Evolutionary conservation across 345 rosid genomes (phyloP), one percentile per base, ranked within the genome.

Genomic region (Kandelia obovata): DNA sequence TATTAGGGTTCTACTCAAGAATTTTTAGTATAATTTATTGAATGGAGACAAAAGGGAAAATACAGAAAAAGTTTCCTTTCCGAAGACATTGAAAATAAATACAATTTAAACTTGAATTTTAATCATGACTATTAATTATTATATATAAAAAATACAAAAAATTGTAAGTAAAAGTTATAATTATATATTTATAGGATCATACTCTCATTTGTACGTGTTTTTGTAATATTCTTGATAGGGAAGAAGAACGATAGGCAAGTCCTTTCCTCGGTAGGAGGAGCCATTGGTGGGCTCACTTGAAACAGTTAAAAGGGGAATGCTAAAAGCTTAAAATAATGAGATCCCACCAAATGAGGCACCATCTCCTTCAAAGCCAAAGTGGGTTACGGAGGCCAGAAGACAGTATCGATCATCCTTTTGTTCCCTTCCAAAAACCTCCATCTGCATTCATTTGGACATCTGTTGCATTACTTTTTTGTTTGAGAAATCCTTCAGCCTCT

Each of bases 361-460:
- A 3, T 43, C 19, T 43, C 13, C 49, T 43, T 21, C 21, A 21
- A 21, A 21, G n/a, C 75, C 64, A 58, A 19, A n/a, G 70, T 59
- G 59, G n/a, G 21, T 21, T 0, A 64, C 57, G 59, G 62, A 58
- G 73, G 69, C 62, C 61, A 76, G 16, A 68, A 26, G 73, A 73
- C 73, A 75, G 6, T 23, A 75, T 57, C 60, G 34, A 46, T 60
- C 70, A 65, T 25, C 69, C 57, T 69, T 63, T 59, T 70, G 60
- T 65, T 61, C 75, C 63, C 57, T 62, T 75, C 80, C 82, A 80
- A 73, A 25, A 39, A 57, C 84, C 64, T 77, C n/a, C 58, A 53
- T 77, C 78, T 71, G 74, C 23, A 39, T 43, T 37, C 1, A 1
- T 37, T 70, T 68, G 69, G 15, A 39, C 47, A 10, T 11, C 47